These are phyloP conservation scores for Thuidium tamariscinum DNA, from an alignment of 225 moss, liverwort and hornwort species.

Conservation along the genomic window DNA sequence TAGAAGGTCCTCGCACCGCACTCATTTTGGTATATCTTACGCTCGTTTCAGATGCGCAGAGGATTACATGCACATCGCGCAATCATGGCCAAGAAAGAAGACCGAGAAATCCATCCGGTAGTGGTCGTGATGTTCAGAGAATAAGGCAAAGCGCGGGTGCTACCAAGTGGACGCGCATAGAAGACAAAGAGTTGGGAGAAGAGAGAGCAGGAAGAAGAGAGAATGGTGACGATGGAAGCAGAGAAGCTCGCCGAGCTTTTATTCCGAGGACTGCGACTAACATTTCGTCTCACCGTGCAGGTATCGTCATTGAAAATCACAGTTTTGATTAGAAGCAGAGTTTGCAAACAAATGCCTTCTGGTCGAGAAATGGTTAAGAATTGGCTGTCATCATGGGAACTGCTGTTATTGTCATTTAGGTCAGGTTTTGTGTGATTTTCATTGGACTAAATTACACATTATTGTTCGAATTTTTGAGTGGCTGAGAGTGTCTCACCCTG, in stretches of 20 bases:
- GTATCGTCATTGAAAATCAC: not conserved
- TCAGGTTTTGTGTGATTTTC: not conserved
- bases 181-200: conserved; percentile 7
- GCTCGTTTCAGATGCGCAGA: conserved; percentile 4
- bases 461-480: not conserved
- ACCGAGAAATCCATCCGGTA: not conserved
- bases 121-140: conserved; percentile 13
- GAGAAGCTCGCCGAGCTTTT: conserved; percentile 16
- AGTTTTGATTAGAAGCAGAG: not conserved
- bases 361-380: not conserved
- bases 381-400: not conserved
- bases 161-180: conserved; percentile 35
- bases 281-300: conserved; percentile 66
- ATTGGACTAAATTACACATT: not conserved
- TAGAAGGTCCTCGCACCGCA: not conserved
- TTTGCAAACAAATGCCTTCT: not conserved
- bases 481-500: not conserved
- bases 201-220: conserved; percentile 5
- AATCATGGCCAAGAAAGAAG: conserved; percentile 14
- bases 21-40: not conserved
- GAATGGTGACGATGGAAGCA: not conserved
- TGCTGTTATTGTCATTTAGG: not conserved
- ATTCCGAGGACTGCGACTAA: conserved; percentile 46
- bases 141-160: conserved; percentile 2
- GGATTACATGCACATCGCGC: conserved; percentile 3